A percentile compares a stretch with the other conserved stretches of the same genome.
Conservation (phyloP, 352 stramenopile genomes). For the Globisporangium uncinulatum region DNA sequence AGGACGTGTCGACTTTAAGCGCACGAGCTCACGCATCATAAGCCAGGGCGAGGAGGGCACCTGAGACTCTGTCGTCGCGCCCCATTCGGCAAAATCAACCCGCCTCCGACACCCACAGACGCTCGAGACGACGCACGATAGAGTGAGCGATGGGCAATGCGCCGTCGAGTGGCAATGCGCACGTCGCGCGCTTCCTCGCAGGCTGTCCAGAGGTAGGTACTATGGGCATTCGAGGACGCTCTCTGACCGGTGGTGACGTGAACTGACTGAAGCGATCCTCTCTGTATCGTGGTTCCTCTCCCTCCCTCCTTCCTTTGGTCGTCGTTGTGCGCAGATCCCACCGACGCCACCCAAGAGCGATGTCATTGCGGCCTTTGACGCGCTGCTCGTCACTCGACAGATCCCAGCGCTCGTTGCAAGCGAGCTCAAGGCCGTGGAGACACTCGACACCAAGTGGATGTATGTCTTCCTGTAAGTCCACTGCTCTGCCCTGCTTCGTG, state of each 20-base stretch:
- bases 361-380: constrained; percentile 39
- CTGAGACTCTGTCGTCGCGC: not conserved
- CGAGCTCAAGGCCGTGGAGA: constrained; percentile 40
- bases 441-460: constrained; percentile 59
- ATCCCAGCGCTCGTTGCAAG: constrained; percentile 23
- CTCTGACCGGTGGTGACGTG: not conserved
- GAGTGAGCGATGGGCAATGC: constrained; percentile 41
- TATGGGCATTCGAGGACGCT: not conserved
- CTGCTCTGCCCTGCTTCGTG: not conserved
- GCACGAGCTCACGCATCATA: no score
- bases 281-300: not conserved
- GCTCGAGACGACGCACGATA: no score
- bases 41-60: no score
- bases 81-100: not conserved
- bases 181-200: constrained; percentile 42
- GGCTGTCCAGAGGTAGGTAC: constrained; percentile 44
- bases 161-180: constrained; percentile 24
- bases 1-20: no score
- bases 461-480: constrained; percentile 57
- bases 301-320: not conserved
- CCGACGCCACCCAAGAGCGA: constrained; percentile 27
- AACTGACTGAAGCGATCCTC: not conserved
- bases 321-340: constrained; percentile 34
- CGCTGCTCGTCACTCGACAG: constrained; percentile 27
- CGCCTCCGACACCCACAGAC: no score